phyloP scores from a whole-genome alignment of 2,329 filamentous ascomycete species.

The Rhinocladiella mackenziei region DNA sequence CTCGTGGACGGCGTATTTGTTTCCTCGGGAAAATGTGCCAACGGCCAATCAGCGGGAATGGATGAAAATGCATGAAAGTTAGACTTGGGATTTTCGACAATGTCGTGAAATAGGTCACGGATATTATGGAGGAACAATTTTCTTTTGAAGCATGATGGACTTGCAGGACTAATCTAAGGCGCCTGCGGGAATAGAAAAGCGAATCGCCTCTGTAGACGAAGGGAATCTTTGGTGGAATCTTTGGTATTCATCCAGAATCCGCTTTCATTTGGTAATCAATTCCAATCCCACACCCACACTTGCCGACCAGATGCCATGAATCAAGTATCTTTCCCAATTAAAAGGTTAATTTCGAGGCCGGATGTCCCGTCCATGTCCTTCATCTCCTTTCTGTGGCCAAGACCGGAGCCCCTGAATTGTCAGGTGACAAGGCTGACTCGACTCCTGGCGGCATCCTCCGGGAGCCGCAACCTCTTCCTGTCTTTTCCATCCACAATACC shows the following conservation, averaged over 20 bases:
- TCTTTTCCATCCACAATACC: too few relatives aligned
- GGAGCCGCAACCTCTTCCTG: too few relatives aligned
- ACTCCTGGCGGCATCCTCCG: too few relatives aligned
- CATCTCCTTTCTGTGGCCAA: too few relatives aligned
- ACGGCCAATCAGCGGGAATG: slow-evolving; percentile 2
- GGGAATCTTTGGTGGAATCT: background rate
- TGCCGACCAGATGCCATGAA: too few relatives aligned
- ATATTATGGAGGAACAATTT: slow-evolving; percentile 4
- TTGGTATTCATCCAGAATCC: background rate
- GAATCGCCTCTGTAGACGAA: slow-evolving; percentile 13
- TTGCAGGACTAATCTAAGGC: slow-evolving; percentile 7
- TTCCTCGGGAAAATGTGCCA: background rate
- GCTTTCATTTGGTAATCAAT: background rate
- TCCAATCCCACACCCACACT: too few relatives aligned
- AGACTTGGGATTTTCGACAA: slow-evolving; percentile 9
- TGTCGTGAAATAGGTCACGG: background rate
- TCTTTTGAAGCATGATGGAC: slow-evolving; percentile 5
- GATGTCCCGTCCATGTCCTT: too few relatives aligned
- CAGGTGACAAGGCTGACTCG: too few relatives aligned
- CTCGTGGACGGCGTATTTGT: background rate
- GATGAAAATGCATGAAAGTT: slow-evolving; percentile 10
- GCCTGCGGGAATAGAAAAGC: slow-evolving; percentile 13
- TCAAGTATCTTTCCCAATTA: too few relatives aligned
- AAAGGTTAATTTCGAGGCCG: too few relatives aligned
- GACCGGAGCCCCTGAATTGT: too few relatives aligned